phyloP scores from a whole-genome alignment of 179 eudicot species.

The Sideroxylon spinosum region DNA sequence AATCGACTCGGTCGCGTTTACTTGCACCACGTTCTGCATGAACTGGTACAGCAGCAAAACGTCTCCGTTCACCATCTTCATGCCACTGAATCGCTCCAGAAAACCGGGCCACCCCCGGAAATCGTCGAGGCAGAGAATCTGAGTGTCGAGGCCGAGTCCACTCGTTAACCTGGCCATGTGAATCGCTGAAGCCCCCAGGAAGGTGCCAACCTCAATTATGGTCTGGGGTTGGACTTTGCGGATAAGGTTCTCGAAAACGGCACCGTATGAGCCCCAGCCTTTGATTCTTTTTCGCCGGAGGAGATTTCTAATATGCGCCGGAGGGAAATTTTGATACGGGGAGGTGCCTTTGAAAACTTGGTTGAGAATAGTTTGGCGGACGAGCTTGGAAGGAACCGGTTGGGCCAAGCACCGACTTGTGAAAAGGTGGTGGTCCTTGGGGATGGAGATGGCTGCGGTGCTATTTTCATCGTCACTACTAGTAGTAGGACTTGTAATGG shows the following conservation, averaged over 20 bases:
- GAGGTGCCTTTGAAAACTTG: conserved; percentile 53
- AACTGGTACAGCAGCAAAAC: conserved; percentile 50
- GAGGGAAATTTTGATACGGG: conserved; percentile 59
- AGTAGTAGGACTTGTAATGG: too few species aligned
- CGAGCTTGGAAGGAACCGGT: conserved; percentile 26
- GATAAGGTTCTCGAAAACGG: conserved; percentile 58
- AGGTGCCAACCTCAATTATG: conserved; percentile 66
- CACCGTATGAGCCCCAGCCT: conserved; percentile 71
- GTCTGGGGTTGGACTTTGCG: conserved; percentile 38
- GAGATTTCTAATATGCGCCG: conserved; percentile 34
- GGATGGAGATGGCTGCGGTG: conserved; percentile 12
- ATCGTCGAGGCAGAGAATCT: conserved; percentile 68
- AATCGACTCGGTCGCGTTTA: conserved; percentile 33
- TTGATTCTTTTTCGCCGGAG: conserved; percentile 33
- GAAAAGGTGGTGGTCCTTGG: conserved; percentile 37
- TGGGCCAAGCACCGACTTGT: conserved; percentile 23
- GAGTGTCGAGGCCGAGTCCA: conserved; percentile 45
- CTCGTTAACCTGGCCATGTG: conserved; percentile 59
- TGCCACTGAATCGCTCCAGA: conserved; percentile 23
- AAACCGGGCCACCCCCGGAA: conserved; percentile 81
- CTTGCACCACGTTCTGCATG: conserved; percentile 54
- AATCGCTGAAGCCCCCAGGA: conserved; percentile 73
- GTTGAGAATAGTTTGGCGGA: conserved; percentile 36
- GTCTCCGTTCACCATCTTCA: conserved; percentile 54
- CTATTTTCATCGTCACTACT: not conserved